A percentile compares a stretch with the other conserved stretches of the same genome.
These are phyloP conservation scores for Arthroderma sp. DNA, from an alignment of 2,329 filamentous ascomycete genomes.

Conservation along the genomic window DNA sequence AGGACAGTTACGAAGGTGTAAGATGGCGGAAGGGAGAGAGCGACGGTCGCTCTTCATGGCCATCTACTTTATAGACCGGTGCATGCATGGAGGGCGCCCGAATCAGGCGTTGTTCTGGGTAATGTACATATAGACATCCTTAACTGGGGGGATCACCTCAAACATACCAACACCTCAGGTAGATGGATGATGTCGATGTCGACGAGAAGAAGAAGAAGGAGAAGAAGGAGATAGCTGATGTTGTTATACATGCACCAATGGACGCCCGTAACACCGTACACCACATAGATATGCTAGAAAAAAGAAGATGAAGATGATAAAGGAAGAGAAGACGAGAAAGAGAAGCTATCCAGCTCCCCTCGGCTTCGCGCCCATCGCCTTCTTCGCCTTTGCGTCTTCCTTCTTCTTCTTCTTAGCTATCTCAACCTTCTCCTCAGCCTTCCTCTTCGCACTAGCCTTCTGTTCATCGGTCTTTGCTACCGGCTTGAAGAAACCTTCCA, in stretches of 20 bases:
- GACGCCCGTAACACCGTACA: background rate
- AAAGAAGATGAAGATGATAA: background rate
- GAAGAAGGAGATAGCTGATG: no score
- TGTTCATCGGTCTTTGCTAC: constrained; percentile 78
- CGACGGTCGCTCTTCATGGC: background rate
- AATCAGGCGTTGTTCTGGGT: background rate
- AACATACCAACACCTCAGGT: no score
- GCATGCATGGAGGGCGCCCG: background rate
- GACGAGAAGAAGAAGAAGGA: no score
- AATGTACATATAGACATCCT: background rate
- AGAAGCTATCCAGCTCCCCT: constrained; percentile 47
- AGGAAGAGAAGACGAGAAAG: background rate
- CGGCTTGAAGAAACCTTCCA: constrained; percentile 96
- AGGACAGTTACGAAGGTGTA: background rate
- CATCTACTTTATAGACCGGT: background rate
- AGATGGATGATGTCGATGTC: no score
- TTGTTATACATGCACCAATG: background rate
- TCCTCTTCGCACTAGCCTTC: constrained; percentile 75
- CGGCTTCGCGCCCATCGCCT: constrained; percentile 76
- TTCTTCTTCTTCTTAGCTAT: constrained; percentile 94
- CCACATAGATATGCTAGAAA: background rate
- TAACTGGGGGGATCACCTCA: no score
- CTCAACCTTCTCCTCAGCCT: constrained; percentile 82
- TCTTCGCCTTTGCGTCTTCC: constrained; percentile 90
- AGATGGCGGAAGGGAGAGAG: background rate